These are phyloP conservation scores for Balakata baccata DNA, from an alignment of 345 rosid genomes.

Conservation along the genomic window DNA sequence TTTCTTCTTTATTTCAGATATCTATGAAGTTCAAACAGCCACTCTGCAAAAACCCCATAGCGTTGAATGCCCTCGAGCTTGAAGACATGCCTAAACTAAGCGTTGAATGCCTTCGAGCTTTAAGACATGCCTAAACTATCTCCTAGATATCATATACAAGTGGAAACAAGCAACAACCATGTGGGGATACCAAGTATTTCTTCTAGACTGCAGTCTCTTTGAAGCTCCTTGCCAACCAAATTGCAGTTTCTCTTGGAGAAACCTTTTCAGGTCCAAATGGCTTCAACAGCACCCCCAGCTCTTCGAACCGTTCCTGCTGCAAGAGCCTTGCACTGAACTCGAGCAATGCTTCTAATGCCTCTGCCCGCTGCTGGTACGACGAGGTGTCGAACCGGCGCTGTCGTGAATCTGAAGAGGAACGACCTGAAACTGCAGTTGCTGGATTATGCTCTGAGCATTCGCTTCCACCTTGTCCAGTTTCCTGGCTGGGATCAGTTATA, in stretches of 20 bases:
- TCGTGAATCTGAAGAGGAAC: conserved; percentile 4
- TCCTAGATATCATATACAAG: neutral
- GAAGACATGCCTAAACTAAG: conserved; percentile 9
- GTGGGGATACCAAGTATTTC: neutral
- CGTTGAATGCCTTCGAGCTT: conserved; percentile 8
- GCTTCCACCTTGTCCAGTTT: conserved; percentile 15
- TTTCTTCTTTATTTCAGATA: neutral
- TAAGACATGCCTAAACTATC: conserved; percentile 8
- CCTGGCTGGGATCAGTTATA: neutral
- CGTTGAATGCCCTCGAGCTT: conserved; percentile 7
- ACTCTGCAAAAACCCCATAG: neutral
- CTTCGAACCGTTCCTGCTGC: conserved; percentile 25
- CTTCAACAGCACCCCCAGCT: conserved; percentile 27
- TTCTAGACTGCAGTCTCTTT: conserved; percentile 22
- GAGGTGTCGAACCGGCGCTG: conserved; percentile 24
- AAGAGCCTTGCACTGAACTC: conserved; percentile 27
- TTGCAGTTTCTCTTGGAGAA: conserved; percentile 31
- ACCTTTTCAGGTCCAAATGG: conserved; percentile 32
- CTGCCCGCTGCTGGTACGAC: conserved; percentile 28
- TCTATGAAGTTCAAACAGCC: neutral
- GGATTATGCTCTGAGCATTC: conserved; percentile 30
- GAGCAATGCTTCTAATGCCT: conserved; percentile 30
- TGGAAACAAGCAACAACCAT: neutral
- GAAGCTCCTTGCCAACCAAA: conserved; percentile 35
- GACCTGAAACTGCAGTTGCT: conserved; percentile 7